Evolutionary conservation across 108 stramenopile genomes (phyloP).

Genomic region (Aurantiochytrium sp.): DNA sequence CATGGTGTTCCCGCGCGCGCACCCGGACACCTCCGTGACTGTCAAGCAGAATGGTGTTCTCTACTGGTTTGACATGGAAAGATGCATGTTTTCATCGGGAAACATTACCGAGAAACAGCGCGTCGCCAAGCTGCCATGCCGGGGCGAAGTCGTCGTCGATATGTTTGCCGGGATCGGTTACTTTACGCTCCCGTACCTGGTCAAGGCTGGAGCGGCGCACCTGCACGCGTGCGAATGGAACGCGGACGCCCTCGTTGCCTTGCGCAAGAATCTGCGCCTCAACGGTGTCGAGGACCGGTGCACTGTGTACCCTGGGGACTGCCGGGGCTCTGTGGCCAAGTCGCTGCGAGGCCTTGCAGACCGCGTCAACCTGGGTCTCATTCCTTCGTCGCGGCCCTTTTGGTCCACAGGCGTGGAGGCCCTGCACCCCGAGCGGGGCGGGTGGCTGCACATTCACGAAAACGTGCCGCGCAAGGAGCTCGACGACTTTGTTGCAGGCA

Average conservation of each 20-base stretch:
- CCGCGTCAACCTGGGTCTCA: slow-evolving; percentile 82
- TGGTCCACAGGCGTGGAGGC: slow-evolving; percentile 76
- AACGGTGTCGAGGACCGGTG: slow-evolving; percentile 68
- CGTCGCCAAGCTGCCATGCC: slow-evolving; percentile 66
- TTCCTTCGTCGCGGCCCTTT: slow-evolving; percentile 81
- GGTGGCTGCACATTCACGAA: slow-evolving; percentile 87
- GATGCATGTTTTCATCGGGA: slow-evolving; percentile 89
- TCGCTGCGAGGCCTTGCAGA: slow-evolving; percentile 53
- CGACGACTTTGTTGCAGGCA: slow-evolving; percentile 53
- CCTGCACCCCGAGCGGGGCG: slow-evolving; percentile 56
- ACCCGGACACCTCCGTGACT: slow-evolving; percentile 65
- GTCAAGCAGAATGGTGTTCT: slow-evolving; percentile 83
- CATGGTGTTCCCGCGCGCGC: neutral
- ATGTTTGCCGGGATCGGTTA: slow-evolving; percentile 95
- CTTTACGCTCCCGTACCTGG: slow-evolving; percentile 79
- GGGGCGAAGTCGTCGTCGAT: slow-evolving; percentile 74
- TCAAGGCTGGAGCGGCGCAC: slow-evolving; percentile 64
- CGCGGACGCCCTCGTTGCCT: slow-evolving; percentile 65
- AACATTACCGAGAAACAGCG: slow-evolving; percentile 87
- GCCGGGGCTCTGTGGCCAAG: slow-evolving; percentile 44
- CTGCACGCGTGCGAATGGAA: slow-evolving; percentile 90
- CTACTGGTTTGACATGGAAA: slow-evolving; percentile 82
- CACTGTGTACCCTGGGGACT: slow-evolving; percentile 73
- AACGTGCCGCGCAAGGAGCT: slow-evolving; percentile 67
- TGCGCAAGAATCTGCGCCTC: slow-evolving; percentile 68